Conservation (phyloP, 495 filamentous ascomycete species). For the Hypoxylon cercidicola region DNA sequence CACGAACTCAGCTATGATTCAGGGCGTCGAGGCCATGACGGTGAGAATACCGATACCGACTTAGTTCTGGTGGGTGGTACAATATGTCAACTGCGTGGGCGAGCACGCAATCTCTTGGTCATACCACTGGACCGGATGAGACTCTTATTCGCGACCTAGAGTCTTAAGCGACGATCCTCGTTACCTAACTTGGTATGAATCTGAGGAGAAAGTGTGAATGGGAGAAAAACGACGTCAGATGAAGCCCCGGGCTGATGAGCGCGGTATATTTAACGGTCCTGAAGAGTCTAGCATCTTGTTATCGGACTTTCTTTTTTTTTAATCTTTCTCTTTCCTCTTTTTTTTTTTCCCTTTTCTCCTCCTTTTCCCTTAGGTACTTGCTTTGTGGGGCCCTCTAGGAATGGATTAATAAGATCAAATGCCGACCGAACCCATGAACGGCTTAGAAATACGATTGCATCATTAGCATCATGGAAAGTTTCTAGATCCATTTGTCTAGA, state of each 20-base stretch:
- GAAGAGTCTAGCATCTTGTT: slow-evolving; percentile 5
- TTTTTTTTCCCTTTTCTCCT: slow-evolving; percentile 11
- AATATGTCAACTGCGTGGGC: slow-evolving; percentile 33
- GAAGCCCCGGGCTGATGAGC: neutral
- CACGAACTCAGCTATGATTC: slow-evolving; percentile 33
- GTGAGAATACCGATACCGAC: slow-evolving; percentile 32
- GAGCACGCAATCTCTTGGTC: slow-evolving; percentile 41
- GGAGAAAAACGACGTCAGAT: slow-evolving; percentile 10
- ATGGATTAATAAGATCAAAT: slow-evolving; percentile 39
- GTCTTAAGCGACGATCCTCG: slow-evolving; percentile 23
- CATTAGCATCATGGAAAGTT: slow-evolving; percentile 29
- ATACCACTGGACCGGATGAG: slow-evolving; percentile 31
- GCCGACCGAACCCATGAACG: slow-evolving; percentile 40
- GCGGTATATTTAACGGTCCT: slow-evolving; percentile 13
- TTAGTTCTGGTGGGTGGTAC: slow-evolving; percentile 24
- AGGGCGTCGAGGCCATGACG: slow-evolving; percentile 40
- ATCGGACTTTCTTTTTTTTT: slow-evolving; percentile 22
- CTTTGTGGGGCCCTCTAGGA: slow-evolving; percentile 27
- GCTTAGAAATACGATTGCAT: slow-evolving; percentile 42
- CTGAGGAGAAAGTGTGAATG: slow-evolving; percentile 4
- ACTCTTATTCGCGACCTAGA: slow-evolving; percentile 17
- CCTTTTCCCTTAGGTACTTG: slow-evolving; percentile 13
- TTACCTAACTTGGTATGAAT: slow-evolving; percentile 26
- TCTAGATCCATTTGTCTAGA: slow-evolving; percentile 1
- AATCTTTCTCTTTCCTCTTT: neutral